A percentile compares a stretch with the other conserved stretches of the same genome.
These are phyloP conservation scores for Penicillium sp. DNA, from an alignment of 2,329 filamentous ascomycete genomes.

Conservation along the genomic window DNA sequence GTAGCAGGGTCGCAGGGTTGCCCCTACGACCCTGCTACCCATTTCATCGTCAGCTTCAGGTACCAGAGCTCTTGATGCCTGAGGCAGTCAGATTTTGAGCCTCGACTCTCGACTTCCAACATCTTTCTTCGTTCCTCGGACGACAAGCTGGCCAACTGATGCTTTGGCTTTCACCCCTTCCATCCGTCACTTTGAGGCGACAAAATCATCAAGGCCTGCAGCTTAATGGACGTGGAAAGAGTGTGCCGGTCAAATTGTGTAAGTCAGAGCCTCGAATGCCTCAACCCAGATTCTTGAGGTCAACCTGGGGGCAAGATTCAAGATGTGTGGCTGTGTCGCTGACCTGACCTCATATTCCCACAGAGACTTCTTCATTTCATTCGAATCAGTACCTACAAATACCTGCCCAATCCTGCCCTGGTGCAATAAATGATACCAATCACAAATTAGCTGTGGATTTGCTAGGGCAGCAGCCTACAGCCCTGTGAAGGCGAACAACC, in stretches of 20 bases:
- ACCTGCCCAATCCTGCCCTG: neutral
- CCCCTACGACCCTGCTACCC: too few species aligned
- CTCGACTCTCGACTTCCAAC: slow-evolving; percentile 18
- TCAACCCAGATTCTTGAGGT: slow-evolving; percentile 5
- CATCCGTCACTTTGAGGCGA: slow-evolving; percentile 10
- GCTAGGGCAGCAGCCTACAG: neutral
- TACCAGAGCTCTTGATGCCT: slow-evolving; percentile 23
- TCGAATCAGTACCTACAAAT: neutral
- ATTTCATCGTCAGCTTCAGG: slow-evolving; percentile 25
- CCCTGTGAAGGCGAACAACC: neutral
- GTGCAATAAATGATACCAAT: slow-evolving; percentile 1
- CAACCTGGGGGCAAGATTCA: neutral
- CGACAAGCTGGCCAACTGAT: slow-evolving; percentile 26
- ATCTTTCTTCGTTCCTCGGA: slow-evolving; percentile 26
- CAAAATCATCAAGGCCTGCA: slow-evolving; percentile 7
- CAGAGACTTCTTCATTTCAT: slow-evolving; percentile 9
- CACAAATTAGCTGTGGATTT: neutral
- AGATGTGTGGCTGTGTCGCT: slow-evolving; percentile 1
- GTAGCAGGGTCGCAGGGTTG: too few species aligned
- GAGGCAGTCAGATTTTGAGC: slow-evolving; percentile 18
- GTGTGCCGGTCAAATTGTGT: slow-evolving; percentile 23
- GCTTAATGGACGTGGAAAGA: slow-evolving; percentile 14
- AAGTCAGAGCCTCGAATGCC: slow-evolving; percentile 12
- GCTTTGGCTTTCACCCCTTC: slow-evolving; percentile 15
- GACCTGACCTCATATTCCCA: neutral